A percentile compares a stretch with the other conserved stretches of the same genome.
phyloP scores from a whole-genome alignment of 495 filamentous ascomycete species.

The Massariosphaeria phaeospora region DNA sequence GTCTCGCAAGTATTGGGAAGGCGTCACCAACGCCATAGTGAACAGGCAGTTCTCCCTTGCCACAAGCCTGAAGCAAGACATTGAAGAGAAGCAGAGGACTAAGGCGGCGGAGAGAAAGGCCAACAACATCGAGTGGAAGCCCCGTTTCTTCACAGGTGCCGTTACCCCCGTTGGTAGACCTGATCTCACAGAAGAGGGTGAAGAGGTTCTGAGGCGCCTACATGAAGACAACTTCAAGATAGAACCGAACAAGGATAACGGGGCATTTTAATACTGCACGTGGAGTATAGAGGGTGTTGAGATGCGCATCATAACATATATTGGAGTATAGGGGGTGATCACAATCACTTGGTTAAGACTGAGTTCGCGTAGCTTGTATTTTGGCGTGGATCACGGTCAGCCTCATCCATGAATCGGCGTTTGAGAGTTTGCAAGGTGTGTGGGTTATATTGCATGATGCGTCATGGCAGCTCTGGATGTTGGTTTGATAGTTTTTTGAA shows the following conservation, averaged over 20 bases:
- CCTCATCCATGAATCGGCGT: too few species aligned
- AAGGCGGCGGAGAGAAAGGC: constrained; percentile 73
- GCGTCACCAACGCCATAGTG: constrained; percentile 81
- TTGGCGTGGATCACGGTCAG: too few species aligned
- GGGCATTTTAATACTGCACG: too few species aligned
- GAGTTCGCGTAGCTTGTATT: too few species aligned
- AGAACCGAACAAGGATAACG: constrained; percentile 28
- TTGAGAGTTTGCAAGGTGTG: too few species aligned
- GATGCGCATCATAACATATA: too few species aligned
- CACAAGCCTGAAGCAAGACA: constrained; percentile 79
- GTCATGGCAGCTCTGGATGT: too few species aligned
- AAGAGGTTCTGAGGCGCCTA: constrained; percentile 61
- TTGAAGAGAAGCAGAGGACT: constrained; percentile 84
- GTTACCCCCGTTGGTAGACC: constrained; percentile 72
- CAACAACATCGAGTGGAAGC: constrained; percentile 65
- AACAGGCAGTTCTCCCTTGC: constrained; percentile 78
- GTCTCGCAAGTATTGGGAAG: constrained; percentile 80
- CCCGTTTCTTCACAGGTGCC: constrained; percentile 80
- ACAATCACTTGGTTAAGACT: too few species aligned
- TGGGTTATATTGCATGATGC: too few species aligned
- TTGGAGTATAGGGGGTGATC: too few species aligned
- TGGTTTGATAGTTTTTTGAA: too few species aligned
- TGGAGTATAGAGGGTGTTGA: too few species aligned
- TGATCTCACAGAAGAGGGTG: constrained; percentile 71
- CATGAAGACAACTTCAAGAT: constrained; percentile 41